phyloP scores from a whole-genome alignment of 495 filamentous ascomycete genomes.

The Aspergillus cavernicola region DNA sequence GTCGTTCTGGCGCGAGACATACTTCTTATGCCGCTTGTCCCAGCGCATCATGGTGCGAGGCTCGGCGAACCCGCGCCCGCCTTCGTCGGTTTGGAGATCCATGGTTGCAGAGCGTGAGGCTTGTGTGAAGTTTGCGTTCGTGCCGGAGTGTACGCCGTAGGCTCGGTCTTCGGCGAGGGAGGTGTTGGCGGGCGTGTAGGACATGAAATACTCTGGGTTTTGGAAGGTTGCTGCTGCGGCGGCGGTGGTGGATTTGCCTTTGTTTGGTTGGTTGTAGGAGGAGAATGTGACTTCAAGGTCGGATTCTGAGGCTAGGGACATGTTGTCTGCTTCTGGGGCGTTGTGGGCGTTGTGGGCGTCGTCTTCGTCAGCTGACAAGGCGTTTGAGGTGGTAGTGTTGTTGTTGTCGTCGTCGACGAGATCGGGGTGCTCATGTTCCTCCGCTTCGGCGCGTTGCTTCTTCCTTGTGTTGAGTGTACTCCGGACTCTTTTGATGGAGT shows the following conservation, averaged over 20 bases:
- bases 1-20: slow-evolving; percentile 85
- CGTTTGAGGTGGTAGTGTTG: no score
- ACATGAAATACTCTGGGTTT: slow-evolving; percentile 92
- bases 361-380: slow-evolving; percentile 25
- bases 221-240: slow-evolving; percentile 52
- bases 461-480: slow-evolving; percentile 45
- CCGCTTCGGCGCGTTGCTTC: slow-evolving; percentile 32
- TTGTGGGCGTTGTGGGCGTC: no score
- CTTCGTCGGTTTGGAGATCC: slow-evolving; percentile 86
- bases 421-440: slow-evolving; percentile 28
- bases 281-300: slow-evolving; percentile 85
- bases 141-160: slow-evolving; percentile 86
- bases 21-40: slow-evolving; percentile 97
- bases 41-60: slow-evolving; percentile 76
- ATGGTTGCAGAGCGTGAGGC: slow-evolving; percentile 80
- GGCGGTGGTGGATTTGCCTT: slow-evolving; percentile 13
- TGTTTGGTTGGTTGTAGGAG: slow-evolving; percentile 42
- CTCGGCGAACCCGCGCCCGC: slow-evolving; percentile 68
- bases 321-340: slow-evolving; percentile 52
- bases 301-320: slow-evolving; percentile 64
- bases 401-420: slow-evolving; percentile 31
- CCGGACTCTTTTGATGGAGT: slow-evolving; percentile 71
- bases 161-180: slow-evolving; percentile 82
- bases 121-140: slow-evolving; percentile 70
- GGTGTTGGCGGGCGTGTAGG: slow-evolving; percentile 73